A percentile compares a stretch with the other conserved stretches of the same genome.
phyloP scores from a whole-genome alignment of 1,284 basidiomycete genomes.

The Heterobasidion parviporum region DNA sequence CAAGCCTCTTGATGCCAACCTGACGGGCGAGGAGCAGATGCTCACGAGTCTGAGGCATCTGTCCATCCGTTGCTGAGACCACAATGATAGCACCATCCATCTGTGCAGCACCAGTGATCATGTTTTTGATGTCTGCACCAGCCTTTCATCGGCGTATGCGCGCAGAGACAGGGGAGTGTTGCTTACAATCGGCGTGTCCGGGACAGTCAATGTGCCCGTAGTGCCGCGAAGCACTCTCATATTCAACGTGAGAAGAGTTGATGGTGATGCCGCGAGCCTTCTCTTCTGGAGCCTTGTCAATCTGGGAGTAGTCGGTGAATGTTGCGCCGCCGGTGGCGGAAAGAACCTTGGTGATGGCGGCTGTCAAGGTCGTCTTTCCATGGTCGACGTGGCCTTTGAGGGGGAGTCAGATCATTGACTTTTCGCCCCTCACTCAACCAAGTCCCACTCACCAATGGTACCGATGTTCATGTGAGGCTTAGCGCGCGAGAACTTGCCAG shows the following conservation, averaged over 20 bases:
- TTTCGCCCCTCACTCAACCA: neutral
- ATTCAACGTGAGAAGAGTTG: constrained; percentile 93
- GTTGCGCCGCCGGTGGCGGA: constrained; percentile 78
- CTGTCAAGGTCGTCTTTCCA: constrained; percentile 95
- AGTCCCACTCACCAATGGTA: constrained; percentile 61
- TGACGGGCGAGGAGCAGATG: constrained; percentile 96
- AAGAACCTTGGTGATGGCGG: constrained; percentile 96
- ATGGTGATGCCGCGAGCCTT: constrained; percentile 99
- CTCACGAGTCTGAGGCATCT: constrained; percentile 99
- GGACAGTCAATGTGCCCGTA: constrained; percentile 99
- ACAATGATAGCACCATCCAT: constrained; percentile 98
- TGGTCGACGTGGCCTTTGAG: constrained; percentile 82
- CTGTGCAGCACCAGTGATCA: constrained; percentile 99
- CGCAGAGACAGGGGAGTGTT: neutral
- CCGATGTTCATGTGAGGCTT: constrained; percentile 99
- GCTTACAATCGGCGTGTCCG: constrained; percentile 84
- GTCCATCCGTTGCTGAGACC: constrained; percentile 97
- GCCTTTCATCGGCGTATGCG: constrained; percentile 1
- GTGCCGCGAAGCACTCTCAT: constrained; percentile 88
- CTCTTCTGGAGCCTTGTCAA: constrained; percentile 99
- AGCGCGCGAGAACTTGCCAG: constrained; percentile 66
- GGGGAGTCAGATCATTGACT: constrained; percentile 5
- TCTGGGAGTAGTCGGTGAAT: constrained; percentile 96
- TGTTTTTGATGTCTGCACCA: constrained; percentile 82
- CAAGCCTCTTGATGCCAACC: constrained; percentile 96